phyloP scores from a whole-genome alignment of 2,329 filamentous ascomycete genomes.

The Dactylonectria estremocensis region DNA sequence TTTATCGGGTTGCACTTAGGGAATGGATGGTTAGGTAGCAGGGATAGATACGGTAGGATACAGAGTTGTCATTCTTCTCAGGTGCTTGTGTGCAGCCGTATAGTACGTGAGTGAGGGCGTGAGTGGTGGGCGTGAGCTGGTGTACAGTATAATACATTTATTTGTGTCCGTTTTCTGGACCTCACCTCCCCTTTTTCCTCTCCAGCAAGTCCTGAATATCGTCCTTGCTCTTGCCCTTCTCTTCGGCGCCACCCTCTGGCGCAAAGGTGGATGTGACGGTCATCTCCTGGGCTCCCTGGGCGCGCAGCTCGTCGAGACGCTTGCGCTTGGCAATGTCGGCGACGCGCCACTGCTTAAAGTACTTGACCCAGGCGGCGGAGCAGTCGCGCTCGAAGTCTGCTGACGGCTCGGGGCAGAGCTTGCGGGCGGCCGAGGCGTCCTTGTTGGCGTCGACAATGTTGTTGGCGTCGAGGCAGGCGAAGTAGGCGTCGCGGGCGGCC shows the following conservation, averaged over 20 bases:
- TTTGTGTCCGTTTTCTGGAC: neutral
- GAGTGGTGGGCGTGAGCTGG: constrained; percentile 28
- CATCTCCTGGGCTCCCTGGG: constrained; percentile 79
- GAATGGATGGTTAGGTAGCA: constrained; percentile 38
- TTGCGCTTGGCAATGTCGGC: constrained; percentile 90
- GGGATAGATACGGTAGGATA: constrained; percentile 48
- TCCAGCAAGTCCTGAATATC: constrained; percentile 60
- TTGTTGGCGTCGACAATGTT: constrained; percentile 79
- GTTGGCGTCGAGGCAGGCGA: constrained; percentile 86
- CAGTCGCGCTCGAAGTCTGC: constrained; percentile 86
- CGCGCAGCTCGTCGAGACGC: constrained; percentile 81
- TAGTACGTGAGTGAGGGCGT: constrained; percentile 22
- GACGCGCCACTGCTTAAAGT: constrained; percentile 97
- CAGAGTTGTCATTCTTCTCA: constrained; percentile 38
- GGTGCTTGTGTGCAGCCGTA: constrained; percentile 12
- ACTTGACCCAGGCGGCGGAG: constrained; percentile 94
- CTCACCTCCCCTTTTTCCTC: constrained; percentile 51
- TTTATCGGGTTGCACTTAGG: constrained; percentile 36
- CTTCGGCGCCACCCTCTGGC: constrained; percentile 50
- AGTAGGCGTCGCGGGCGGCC: constrained; percentile 90
- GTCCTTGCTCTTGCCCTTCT: constrained; percentile 52
- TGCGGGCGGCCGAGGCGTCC: constrained; percentile 57
- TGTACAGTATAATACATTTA: constrained; percentile 14
- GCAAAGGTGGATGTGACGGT: constrained; percentile 57
- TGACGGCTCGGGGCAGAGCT: constrained; percentile 59